Conservation (phyloP, 2,329 filamentous ascomycete species). For the Sarocladium oryzae region DNA sequence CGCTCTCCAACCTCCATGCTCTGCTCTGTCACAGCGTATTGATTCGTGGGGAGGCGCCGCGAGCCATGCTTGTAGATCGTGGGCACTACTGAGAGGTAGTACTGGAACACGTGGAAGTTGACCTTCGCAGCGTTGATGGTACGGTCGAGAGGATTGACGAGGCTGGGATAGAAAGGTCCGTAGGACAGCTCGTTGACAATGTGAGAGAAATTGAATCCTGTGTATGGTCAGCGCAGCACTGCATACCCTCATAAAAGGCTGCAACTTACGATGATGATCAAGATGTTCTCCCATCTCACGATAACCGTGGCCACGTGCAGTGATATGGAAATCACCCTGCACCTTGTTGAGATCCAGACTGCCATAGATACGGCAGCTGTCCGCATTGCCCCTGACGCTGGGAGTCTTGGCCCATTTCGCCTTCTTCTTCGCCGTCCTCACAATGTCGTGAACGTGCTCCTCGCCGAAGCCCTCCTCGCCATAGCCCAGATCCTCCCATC, state of each 20-base stretch:
- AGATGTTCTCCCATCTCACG: constrained; percentile 70
- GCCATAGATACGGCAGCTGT: constrained; percentile 85
- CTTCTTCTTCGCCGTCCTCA: constrained; percentile 59
- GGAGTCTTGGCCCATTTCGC: constrained; percentile 73
- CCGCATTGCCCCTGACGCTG: constrained; percentile 48
- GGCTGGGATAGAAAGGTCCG: constrained; percentile 89
- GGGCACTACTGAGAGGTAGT: constrained; percentile 91
- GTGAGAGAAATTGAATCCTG: constrained; percentile 96
- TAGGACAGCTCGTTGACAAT: constrained; percentile 94
- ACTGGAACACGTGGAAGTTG: constrained; percentile 96
- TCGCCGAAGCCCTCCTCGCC: constrained; percentile 66
- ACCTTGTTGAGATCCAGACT: constrained; percentile 92
- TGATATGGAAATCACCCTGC: constrained; percentile 97
- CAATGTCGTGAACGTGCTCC: constrained; percentile 86
- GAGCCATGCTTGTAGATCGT: constrained; percentile 75
- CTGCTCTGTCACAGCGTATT: constrained; percentile 95
- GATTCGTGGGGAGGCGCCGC: constrained; percentile 80
- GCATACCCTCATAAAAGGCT: neutral
- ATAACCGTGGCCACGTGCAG: constrained; percentile 92
- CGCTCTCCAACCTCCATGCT: constrained; percentile 63
- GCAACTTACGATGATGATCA: constrained; percentile 65
- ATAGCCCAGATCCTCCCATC: constrained; percentile 31
- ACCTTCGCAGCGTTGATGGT: constrained; percentile 69
- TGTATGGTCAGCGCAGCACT: constrained; percentile 15
- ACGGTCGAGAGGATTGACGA: constrained; percentile 89